Conservation (phyloP, 768 basidiomycete species). For the Glaciozyma martinii region DNA sequence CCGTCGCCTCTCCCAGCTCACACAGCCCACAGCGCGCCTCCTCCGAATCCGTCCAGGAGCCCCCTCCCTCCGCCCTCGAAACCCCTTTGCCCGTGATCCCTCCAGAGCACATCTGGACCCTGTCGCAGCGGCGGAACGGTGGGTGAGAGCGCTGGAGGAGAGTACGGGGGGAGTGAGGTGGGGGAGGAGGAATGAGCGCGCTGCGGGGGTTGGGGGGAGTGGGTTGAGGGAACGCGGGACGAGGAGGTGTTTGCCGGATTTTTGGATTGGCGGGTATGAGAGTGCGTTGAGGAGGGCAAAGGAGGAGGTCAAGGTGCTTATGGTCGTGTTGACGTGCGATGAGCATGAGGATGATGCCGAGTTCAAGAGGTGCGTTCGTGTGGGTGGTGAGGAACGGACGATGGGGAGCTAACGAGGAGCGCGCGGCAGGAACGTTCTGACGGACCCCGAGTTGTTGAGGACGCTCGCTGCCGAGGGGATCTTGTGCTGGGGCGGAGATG, state of each 20-base stretch:
- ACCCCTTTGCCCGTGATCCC: slow-evolving; percentile 29
- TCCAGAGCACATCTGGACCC: slow-evolving; percentile 37
- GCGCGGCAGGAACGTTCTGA: slow-evolving; percentile 65
- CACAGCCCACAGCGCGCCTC: slow-evolving; percentile 8
- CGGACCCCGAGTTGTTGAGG: slow-evolving; percentile 60
- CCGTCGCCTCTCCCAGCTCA: neutral
- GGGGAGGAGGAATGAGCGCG: neutral
- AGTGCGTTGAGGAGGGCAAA: slow-evolving; percentile 62
- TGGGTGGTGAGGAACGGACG: neutral
- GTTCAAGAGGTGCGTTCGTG: slow-evolving; percentile 62
- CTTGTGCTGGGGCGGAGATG: slow-evolving; percentile 81
- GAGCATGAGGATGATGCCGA: slow-evolving; percentile 83
- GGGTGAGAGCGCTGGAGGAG: slow-evolving; percentile 72
- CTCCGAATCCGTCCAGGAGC: slow-evolving; percentile 43
- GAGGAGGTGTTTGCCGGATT: slow-evolving; percentile 52
- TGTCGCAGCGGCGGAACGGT: slow-evolving; percentile 58
- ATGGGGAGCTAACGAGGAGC: neutral
- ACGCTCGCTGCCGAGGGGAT: slow-evolving; percentile 47
- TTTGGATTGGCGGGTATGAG: slow-evolving; percentile 72
- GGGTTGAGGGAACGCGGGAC: neutral
- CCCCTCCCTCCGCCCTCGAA: slow-evolving; percentile 42
- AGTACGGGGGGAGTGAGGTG: slow-evolving; percentile 36
- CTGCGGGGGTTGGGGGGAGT: neutral
- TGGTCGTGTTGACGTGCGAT: slow-evolving; percentile 71
- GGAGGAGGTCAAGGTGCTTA: slow-evolving; percentile 62